Evolutionary conservation across 192 early-diverging fungal genomes (phyloP).

Genomic region (Coemansia sp.): DNA sequence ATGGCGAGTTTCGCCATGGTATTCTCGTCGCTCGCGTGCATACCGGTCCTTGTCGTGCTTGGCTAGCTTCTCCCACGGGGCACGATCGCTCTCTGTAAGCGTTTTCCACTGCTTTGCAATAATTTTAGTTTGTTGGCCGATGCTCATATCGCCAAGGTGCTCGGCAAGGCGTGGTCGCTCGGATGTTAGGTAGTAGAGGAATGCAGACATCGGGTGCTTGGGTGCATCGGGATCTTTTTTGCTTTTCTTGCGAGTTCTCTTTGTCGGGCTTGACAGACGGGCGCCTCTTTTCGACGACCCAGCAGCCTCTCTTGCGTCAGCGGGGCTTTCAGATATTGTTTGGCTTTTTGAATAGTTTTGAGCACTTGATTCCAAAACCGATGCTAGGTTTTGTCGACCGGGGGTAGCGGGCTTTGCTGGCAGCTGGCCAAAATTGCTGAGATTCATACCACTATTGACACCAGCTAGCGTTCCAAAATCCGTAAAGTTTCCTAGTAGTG

Average conservation of each 20-base stretch:
- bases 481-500: neutral
- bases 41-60: conserved; percentile 60
- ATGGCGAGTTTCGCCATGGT: conserved; percentile 39
- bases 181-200: conserved; percentile 71
- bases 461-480: neutral
- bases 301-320: neutral
- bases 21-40: conserved; percentile 60
- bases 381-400: too few species aligned
- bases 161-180: conserved; percentile 63
- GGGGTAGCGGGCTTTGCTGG: neutral
- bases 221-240: conserved; percentile 72
- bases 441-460: neutral
- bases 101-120: conserved; percentile 63
- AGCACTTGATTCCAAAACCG: too few species aligned
- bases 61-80: conserved; percentile 56
- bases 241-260: conserved; percentile 61
- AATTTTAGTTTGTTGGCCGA: conserved; percentile 73
- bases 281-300: conserved; percentile 23
- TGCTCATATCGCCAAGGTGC: conserved; percentile 63
- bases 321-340: too few species aligned
- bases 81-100: conserved; percentile 50
- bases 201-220: conserved; percentile 85
- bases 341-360: too few species aligned
- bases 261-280: conserved; percentile 33
- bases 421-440: neutral